Evolutionary conservation across 2,329 filamentous ascomycete genomes (phyloP), one percentile per base, ranked within the genome.

Genomic region (Fusarium sp.): DNA sequence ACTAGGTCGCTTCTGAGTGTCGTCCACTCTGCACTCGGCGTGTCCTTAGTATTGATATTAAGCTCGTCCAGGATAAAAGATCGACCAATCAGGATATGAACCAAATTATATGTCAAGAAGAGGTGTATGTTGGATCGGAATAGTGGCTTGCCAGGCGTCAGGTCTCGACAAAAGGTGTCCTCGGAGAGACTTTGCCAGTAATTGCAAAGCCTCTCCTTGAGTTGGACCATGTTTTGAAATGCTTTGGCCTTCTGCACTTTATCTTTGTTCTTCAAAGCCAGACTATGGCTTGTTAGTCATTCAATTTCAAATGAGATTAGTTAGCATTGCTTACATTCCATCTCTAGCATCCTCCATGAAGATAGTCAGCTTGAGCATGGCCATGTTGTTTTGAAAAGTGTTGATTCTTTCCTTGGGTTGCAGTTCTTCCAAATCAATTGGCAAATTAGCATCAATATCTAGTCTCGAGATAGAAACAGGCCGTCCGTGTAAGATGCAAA

Each of bases 311-410:
- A 9, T 2, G 36, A 13, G 9, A 18, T 28, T 22, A 36, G 15
- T 22, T 11, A 24, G 13, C 12, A 9, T 9, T 20, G n/a, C 72
- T 57, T 10, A 69, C 75, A 75, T 70, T 42, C 52, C 66, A 13
- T 77, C 75, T 36, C 67, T 62, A 6, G 70, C 70, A 28, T 77
- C 66, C 8, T 78, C 75, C 74, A 77, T 74, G 22, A 73, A 72
- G 6, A 68, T 77, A 1, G 63, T 78, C 12, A 76, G 52, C 14
- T 63, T 68, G 32, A 70, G 54, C 61, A 70, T 66, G 4, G 72
- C 67, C 24, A 72, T 50, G 10, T 61, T 65, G 8, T 77, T 77
- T 30, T 74, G 69, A 60, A 77, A 78, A 41, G 61, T 67, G 30
- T 75, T 74, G 30, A 63, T 65, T 39, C 75, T 48, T 15, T 66